Base-by-base conservation (phyloP, 2,329 filamentous ascomycete species). In the Aspergillus sclerotialis region DNA sequence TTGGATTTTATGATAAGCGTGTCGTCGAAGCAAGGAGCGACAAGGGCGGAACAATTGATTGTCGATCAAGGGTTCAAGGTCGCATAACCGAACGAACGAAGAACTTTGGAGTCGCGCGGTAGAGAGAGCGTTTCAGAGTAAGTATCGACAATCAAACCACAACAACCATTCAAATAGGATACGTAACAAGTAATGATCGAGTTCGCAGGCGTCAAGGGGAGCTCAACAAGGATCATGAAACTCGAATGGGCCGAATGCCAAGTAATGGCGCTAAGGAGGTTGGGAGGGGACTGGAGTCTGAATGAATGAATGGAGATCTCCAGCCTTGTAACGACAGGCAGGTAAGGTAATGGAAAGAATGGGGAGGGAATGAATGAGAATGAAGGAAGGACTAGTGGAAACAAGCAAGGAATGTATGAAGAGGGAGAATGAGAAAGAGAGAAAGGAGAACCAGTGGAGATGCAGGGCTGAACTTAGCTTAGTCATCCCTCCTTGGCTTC, bases 51-150 rank as follows among this genome's bases (percentile, higher is more conserved):
- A 35, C 32, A 30, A 26, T 28, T 33, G 31, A 38, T 19, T 23
- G 28, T 32, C 28, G 36, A 39, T 38, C 16, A 31, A 32, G 37
- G 15, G 28, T n/a, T 42, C 37, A 43, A 32, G 28, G 32, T 30
- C 40, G 42, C 44, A 49, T 49, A 28, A 32, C 38, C 33, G 30
- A 15, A n/a, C n/a, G n/a, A n/a, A n/a, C n/a, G n/a, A n/a, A n/a
- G n/a, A n/a, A n/a, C n/a, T n/a, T n/a, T n/a, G n/a, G n/a, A n/a
- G n/a, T n/a, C n/a, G n/a, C n/a, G n/a, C n/a, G n/a, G n/a, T n/a
- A n/a, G n/a, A n/a, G n/a, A n/a, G n/a, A n/a, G 4, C 23, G 30
- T 32, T 32, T 32, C 30, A 28, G 21, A 38, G 33, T 18, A 28
- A 19, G 21, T 16, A 23, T 30, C 29, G 29, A 24, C 19, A 18